phyloP scores from a whole-genome alignment of 345 rosid genomes.

The Sapria himalayana region DNA sequence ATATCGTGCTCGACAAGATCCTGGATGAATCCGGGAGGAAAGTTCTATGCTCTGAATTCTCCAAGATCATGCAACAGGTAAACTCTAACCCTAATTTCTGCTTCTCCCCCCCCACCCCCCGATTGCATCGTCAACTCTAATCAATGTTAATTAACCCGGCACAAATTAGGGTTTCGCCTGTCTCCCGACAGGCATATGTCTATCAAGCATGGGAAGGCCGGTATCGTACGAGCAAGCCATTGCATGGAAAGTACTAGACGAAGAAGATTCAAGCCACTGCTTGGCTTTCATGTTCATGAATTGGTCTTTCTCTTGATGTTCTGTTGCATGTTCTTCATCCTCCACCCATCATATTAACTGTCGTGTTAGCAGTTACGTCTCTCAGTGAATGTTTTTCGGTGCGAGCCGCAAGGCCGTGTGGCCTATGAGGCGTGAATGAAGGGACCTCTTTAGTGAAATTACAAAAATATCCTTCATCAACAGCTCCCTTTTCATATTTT shows the following conservation, averaged over 20 bases:
- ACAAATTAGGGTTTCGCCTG: conserved; percentile 58
- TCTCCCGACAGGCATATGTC: conserved; percentile 66
- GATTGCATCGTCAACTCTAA: too few species aligned
- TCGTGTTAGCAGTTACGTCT: too few species aligned
- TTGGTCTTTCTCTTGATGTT: conserved; percentile 67
- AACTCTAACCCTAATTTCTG: neutral
- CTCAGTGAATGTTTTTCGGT: too few species aligned
- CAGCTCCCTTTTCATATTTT: too few species aligned
- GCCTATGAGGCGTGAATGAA: too few species aligned
- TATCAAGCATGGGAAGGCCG: conserved; percentile 94
- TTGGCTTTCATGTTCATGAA: conserved; percentile 81
- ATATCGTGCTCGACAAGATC: conserved; percentile 53
- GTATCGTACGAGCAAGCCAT: conserved; percentile 71
- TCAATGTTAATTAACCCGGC: too few species aligned
- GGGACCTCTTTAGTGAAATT: too few species aligned
- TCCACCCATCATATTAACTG: too few species aligned
- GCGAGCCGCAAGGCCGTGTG: too few species aligned
- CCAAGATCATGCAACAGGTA: conserved; percentile 81
- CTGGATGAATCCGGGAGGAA: conserved; percentile 54
- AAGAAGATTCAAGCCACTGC: conserved; percentile 73
- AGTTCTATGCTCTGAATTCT: conserved; percentile 51
- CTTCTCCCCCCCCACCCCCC: neutral
- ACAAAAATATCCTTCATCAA: too few species aligned
- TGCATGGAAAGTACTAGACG: conserved; percentile 89
- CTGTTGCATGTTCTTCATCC: too few species aligned